Base-by-base conservation (phyloP, 2,329 filamentous ascomycete genomes). In the Botrytis cinerea region DNA sequence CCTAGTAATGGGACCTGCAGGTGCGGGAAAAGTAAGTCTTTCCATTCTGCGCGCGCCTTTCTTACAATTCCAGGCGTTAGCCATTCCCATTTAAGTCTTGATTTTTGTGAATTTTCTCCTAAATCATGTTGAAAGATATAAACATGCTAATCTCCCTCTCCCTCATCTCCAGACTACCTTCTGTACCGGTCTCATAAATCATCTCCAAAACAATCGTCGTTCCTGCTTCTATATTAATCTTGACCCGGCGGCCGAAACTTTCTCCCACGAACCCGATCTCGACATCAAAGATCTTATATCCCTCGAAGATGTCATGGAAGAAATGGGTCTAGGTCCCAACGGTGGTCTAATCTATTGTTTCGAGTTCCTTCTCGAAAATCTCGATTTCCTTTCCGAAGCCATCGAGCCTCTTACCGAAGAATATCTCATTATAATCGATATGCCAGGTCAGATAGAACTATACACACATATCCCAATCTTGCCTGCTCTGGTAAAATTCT, bases 221-320 rank as follows among this genome's bases (percentile, higher is more conserved):
- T 97, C 94, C 68, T 93, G 93, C 83, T 97, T 97, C 87, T 99
- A 98, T 84, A 92, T 99, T 81, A 99, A 99, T 84, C 93, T 99
- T 80, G 96, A 99, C 82, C 96, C 96, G 10, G 96, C 96, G 73
- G 96, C 96, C 81, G 95, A 98, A 83, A 88, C 91, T 67, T 98
- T 99, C 83, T 91, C 92, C 80, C 97, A 97, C 84, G 87, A 93
- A 78, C 96, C 95, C 35, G 95, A 97, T 82, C 90, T 97, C 80
- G 95, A 98, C 83, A 98, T 98, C 86, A 95, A 94, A 82, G 94
- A 98, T 79, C 89, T 98, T 76, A 97, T 98, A 83, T 93, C 92
- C 20, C 90, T 98, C 75, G 92, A 96, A 81, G 95, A 98, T 87
- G 95, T 96, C 78, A 98, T 98, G 95, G 95, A 97, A 80, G 94